phyloP scores from a whole-genome alignment of 2,329 filamentous ascomycete species.

The Phyllosticta citribraziliensis region DNA sequence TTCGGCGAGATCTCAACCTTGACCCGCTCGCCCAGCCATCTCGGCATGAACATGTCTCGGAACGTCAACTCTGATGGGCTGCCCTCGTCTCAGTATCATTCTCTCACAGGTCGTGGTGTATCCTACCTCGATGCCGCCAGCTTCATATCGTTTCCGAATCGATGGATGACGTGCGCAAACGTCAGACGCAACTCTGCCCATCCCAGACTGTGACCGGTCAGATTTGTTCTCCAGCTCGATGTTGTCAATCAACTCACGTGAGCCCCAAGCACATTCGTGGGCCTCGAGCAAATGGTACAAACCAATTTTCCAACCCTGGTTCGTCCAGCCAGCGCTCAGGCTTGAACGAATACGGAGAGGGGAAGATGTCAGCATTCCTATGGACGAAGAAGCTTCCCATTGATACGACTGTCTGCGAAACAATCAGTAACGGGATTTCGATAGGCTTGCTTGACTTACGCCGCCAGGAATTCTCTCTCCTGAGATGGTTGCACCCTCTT shows the following conservation, averaged over 20 bases:
- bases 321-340: conserved; percentile 18
- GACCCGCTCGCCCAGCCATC: conserved; percentile 16
- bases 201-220: conserved; percentile 11
- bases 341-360: conserved; percentile 12
- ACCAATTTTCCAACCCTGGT: conserved; percentile 15
- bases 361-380: conserved; percentile 23
- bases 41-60: conserved; percentile 18
- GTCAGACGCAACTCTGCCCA: conserved; percentile 14
- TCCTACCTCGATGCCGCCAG: not conserved
- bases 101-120: not conserved
- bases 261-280: conserved; percentile 23
- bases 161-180: conserved; percentile 10
- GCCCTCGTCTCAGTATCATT: not conserved
- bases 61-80: conserved; percentile 17
- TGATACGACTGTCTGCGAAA: conserved; percentile 21
- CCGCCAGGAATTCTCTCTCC: conserved; percentile 16
- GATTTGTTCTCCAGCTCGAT: not conserved
- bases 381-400: conserved; percentile 14
- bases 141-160: conserved; percentile 6
- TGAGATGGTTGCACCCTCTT: conserved; percentile 16
- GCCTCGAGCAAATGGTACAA: conserved; percentile 23
- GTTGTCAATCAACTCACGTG: conserved; percentile 15
- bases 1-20: conserved; percentile 13
- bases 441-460: conserved; percentile 12
- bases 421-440: not conserved